Evolutionary conservation across 352 stramenopile genomes (phyloP).

Genomic region (Globisporangium recalcitrans): DNA sequence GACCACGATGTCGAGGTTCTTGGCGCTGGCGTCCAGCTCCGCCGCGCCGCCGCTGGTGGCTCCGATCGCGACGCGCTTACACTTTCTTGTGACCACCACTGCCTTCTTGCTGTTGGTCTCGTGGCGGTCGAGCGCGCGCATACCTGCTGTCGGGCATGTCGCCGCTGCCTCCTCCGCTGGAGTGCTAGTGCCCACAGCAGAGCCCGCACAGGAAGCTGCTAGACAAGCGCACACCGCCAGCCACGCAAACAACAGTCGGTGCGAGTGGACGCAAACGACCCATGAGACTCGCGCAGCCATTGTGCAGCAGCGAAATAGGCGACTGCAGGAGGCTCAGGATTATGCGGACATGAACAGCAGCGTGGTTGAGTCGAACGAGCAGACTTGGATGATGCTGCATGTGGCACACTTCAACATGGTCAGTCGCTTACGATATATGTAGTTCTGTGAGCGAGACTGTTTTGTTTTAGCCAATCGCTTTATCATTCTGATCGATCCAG

Average conservation of each 20-base stretch:
- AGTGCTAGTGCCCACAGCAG: not conserved
- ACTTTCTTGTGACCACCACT: slow-evolving; percentile 6
- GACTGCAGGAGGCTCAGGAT: not conserved
- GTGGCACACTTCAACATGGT: not conserved
- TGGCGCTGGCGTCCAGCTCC: slow-evolving; percentile 1
- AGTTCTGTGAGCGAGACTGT: too few species aligned
- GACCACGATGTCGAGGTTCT: slow-evolving; percentile 3
- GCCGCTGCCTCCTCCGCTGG: not conserved
- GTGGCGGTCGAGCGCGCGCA: slow-evolving; percentile 3
- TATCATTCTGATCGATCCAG: not conserved
- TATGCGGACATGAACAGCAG: not conserved
- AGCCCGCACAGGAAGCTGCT: not conserved
- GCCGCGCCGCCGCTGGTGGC: not conserved
- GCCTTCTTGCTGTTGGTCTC: not conserved
- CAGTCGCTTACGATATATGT: too few species aligned
- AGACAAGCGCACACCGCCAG: not conserved
- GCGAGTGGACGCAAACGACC: not conserved
- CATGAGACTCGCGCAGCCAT: not conserved
- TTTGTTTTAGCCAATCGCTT: not conserved
- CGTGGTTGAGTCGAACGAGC: not conserved
- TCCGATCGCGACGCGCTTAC: not conserved
- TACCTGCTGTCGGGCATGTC: not conserved
- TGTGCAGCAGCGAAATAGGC: not conserved
- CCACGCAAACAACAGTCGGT: not conserved
- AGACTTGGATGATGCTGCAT: not conserved